phyloP scores from a whole-genome alignment of 345 rosid genomes.

The Garcia nutans region DNA sequence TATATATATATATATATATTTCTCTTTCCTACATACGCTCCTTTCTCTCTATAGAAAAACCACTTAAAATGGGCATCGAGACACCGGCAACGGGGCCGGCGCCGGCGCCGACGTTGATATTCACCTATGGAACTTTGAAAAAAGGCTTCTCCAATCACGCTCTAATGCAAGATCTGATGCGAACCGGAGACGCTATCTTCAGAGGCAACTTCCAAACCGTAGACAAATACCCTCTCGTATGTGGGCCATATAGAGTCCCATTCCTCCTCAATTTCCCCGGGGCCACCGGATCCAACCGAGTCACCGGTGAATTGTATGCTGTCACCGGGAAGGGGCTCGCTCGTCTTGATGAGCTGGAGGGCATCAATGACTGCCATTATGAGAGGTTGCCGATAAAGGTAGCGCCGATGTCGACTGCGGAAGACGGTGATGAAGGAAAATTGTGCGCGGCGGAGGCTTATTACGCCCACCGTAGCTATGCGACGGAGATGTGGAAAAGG shows the following conservation, averaged over 20 bases:
- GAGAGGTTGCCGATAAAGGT: constrained; percentile 45
- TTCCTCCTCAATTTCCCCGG: constrained; percentile 80
- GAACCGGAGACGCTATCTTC: constrained; percentile 65
- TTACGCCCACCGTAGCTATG: constrained; percentile 60
- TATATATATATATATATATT: too few relatives aligned
- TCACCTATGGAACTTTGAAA: constrained; percentile 84
- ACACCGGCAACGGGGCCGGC: too few relatives aligned
- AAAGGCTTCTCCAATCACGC: constrained; percentile 70
- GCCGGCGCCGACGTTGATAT: constrained; percentile 33
- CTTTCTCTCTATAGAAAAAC: background rate
- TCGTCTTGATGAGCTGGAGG: constrained; percentile 76
- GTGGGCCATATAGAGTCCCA: constrained; percentile 84
- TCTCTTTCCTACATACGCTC: too few relatives aligned
- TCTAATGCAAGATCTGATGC: constrained; percentile 65
- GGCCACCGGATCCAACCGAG: constrained; percentile 42
- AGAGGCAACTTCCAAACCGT: constrained; percentile 50
- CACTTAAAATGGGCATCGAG: constrained; percentile 26
- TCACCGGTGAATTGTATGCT: constrained; percentile 75
- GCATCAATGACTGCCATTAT: constrained; percentile 64
- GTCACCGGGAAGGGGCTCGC: constrained; percentile 53
- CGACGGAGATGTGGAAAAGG: constrained; percentile 61
- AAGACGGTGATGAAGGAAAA: background rate
- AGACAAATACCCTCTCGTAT: constrained; percentile 62
- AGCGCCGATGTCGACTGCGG: background rate
- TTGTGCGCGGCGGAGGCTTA: constrained; percentile 50